These are phyloP conservation scores for Fusarium succisae DNA, from an alignment of 2,329 filamentous ascomycete species.

Conservation along the genomic window DNA sequence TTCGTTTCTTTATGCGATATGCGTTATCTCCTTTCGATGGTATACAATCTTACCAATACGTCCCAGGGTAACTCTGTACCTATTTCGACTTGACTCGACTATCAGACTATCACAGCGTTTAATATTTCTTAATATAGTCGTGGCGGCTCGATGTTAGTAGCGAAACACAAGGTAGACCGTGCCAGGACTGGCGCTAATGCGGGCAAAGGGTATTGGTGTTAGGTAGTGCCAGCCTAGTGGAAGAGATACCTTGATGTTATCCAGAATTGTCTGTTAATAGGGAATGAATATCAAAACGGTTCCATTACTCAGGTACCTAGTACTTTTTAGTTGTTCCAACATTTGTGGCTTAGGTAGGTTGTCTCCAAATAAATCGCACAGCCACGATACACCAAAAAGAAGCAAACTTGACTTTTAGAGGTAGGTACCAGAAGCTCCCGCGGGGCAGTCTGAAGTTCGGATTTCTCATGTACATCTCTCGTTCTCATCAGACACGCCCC, in stretches of 20 bases:
- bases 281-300: background rate
- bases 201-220: slow-evolving; percentile 8
- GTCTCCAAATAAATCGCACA: background rate
- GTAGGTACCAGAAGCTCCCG: background rate
- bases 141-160: slow-evolving; percentile 32
- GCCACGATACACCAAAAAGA: slow-evolving; percentile 22
- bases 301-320: background rate
- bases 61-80: background rate
- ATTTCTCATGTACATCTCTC: background rate
- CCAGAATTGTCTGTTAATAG: background rate
- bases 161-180: slow-evolving; percentile 32
- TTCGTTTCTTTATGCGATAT: background rate
- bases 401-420: background rate
- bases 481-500: background rate
- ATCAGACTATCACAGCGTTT: slow-evolving; percentile 19
- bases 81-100: slow-evolving; percentile 12
- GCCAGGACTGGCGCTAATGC: slow-evolving; percentile 20
- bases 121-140: slow-evolving; percentile 27
- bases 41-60: background rate
- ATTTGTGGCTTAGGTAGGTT: slow-evolving; percentile 19
- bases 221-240: background rate
- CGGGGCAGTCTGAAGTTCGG: slow-evolving; percentile 4
- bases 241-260: background rate
- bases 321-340: background rate
- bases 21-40: background rate